Evolutionary conservation across 2,329 filamentous ascomycete species (phyloP), one percentile per base, ranked within the genome.

Genomic region (Epichloe amarillans): DNA sequence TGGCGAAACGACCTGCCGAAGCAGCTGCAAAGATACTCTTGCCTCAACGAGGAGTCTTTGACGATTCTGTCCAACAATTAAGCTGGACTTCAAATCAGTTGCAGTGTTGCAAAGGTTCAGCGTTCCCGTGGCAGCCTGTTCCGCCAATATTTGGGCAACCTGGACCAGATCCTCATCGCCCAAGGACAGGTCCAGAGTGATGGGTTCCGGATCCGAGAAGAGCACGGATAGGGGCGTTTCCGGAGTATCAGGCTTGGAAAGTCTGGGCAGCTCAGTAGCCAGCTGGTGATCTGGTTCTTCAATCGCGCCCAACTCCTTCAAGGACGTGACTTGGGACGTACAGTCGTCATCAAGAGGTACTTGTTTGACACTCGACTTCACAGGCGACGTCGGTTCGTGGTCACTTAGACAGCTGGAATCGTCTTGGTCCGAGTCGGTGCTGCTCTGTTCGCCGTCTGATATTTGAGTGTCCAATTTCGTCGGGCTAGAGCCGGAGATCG

Each of bases 101-200:
- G 55, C 59, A 4, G 59, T 56, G 45, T 57, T 60, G 35, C 54
- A 60, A 40, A 70, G 61, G 15, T 67, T 64, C 30, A 77, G 57
- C 14, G 61, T 68, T 1, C 80, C 76, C 10, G 73, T 77, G 2
- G 79, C 73, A 21, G 83, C 76, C 61, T 88, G 84, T 53, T 86
- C 82, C 2, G 82, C 82, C n/a, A 88, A 66, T 38, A 87, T 76
- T 58, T 88, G 84, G 0, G 82, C 83, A 26, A 84, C 73, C 48
- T 79, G 77, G 36, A 88, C 79, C 52, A 78, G 72, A 40, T 85
- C 81, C 3, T 80, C 74, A 50, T 83, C 79, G 1, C 71, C 66
- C 15, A 74, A 62, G 10, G 69, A 65, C 23, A 73, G 60, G 23
- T 74, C 70, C 10, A 73, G 57, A 35, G 65, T 63, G 1, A 73